phyloP scores from a whole-genome alignment of 352 stramenopile species.

The Globisporangium carolinianum region DNA sequence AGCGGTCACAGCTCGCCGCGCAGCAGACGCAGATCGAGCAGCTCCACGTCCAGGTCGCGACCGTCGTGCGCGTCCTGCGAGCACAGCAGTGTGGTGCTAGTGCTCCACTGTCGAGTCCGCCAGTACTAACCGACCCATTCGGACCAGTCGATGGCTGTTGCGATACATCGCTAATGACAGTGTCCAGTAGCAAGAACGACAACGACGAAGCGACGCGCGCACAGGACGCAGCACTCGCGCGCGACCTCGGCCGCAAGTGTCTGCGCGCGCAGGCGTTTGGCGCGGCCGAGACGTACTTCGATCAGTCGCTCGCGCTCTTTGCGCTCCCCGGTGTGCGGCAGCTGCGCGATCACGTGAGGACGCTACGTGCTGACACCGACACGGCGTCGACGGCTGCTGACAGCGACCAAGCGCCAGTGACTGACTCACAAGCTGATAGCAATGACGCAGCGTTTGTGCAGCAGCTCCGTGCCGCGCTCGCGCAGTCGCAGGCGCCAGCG shows the following conservation, averaged over 20 bases:
- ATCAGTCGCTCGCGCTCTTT: conserved; percentile 46
- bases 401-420: neutral
- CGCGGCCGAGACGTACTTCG: conserved; percentile 53
- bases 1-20: neutral
- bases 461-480: conserved; percentile 17
- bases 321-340: conserved; percentile 43
- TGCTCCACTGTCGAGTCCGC: neutral
- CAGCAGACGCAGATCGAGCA: conserved; percentile 43
- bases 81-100: neutral
- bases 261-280: conserved; percentile 33
- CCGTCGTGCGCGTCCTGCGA: conserved; percentile 36
- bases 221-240: conserved; percentile 48
- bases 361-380: conserved; percentile 10
- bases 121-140: neutral
- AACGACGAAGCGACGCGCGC: conserved; percentile 27
- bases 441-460: conserved; percentile 13
- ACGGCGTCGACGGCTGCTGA: neutral
- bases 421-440: neutral
- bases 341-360: conserved; percentile 27
- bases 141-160: neutral
- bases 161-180: too few species aligned
- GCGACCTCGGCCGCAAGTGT: conserved; percentile 59
- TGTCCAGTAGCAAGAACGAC: neutral
- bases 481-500: conserved; percentile 13
- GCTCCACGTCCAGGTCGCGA: conserved; percentile 52